phyloP scores from a whole-genome alignment of 2,329 filamentous ascomycete genomes.

The Venturia carpophila region DNA sequence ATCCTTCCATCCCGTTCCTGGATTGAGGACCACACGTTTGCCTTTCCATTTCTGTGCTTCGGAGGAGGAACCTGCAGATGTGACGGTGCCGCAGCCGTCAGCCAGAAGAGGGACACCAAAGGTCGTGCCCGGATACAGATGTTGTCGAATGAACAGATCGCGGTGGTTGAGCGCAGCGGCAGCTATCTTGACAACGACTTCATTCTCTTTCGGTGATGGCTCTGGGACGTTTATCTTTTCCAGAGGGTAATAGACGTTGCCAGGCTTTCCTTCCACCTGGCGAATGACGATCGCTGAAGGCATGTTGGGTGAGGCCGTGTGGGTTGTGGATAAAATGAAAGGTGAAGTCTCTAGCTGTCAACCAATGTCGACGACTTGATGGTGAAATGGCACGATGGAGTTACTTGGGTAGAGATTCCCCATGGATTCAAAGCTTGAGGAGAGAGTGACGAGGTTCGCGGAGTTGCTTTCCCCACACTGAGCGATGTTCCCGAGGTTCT shows the following conservation, averaged over 20 bases:
- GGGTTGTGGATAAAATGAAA: not conserved
- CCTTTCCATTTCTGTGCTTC: constrained; percentile 48
- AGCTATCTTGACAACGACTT: constrained; percentile 68
- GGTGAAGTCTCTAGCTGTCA: not conserved
- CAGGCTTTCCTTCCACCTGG: constrained; percentile 72
- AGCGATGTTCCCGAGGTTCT: constrained; percentile 1
- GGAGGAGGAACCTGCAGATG: constrained; percentile 47
- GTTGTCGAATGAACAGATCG: constrained; percentile 88
- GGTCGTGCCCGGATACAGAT: constrained; percentile 78
- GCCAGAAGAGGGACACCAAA: constrained; percentile 73
- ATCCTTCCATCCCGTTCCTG: constrained; percentile 68
- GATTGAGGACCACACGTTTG: constrained; percentile 70
- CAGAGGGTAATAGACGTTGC: constrained; percentile 74
- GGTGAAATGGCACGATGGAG: not conserved
- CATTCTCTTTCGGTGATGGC: constrained; percentile 54
- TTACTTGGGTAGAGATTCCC: not conserved
- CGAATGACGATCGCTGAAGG: constrained; percentile 51
- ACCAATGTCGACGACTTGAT: not conserved
- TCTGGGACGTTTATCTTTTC: constrained; percentile 52
- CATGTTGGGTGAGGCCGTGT: constrained; percentile 3
- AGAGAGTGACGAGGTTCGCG: not conserved
- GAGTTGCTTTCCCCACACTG: constrained; percentile 3
- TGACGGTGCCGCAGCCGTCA: constrained; percentile 73
- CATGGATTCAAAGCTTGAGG: not conserved
- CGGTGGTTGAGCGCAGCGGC: constrained; percentile 88